Conservation (phyloP, 768 basidiomycete species). For the Leccinum aurantiacum region DNA sequence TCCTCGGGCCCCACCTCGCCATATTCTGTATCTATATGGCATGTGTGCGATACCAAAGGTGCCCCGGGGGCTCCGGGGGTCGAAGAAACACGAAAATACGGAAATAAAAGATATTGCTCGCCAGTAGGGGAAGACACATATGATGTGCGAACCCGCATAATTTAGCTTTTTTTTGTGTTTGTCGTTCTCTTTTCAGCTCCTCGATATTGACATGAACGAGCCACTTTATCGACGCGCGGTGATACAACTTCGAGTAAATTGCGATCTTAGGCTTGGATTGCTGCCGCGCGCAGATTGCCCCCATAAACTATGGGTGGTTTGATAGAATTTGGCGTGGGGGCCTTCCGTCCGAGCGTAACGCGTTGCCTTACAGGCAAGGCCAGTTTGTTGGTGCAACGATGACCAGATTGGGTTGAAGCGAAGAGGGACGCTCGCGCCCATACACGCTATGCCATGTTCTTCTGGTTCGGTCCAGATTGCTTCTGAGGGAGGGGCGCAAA, state of each 20-base stretch:
- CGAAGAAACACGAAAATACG: not conserved
- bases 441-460: too few species aligned
- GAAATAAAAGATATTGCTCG: not conserved
- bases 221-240: not conserved
- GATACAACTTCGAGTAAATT: not conserved
- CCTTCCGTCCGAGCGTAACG: slow-evolving; percentile 55
- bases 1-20: not conserved
- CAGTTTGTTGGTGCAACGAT: not conserved
- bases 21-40: not conserved
- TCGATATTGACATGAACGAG: not conserved
- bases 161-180: not conserved
- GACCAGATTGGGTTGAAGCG: not conserved
- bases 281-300: not conserved
- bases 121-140: not conserved
- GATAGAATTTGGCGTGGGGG: slow-evolving; percentile 65
- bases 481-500: too few species aligned
- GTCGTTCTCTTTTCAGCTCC: not conserved
- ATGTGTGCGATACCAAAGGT: not conserved
- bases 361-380: slow-evolving; percentile 44
- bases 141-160: not conserved
- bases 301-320: slow-evolving; percentile 27
- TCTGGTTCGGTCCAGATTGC: too few species aligned
- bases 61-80: not conserved
- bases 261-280: not conserved
- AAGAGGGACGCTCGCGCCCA: too few species aligned